These are phyloP conservation scores for Teratosphaeria nubilosa DNA, from an alignment of 2,329 filamentous ascomycete genomes.

Conservation along the genomic window DNA sequence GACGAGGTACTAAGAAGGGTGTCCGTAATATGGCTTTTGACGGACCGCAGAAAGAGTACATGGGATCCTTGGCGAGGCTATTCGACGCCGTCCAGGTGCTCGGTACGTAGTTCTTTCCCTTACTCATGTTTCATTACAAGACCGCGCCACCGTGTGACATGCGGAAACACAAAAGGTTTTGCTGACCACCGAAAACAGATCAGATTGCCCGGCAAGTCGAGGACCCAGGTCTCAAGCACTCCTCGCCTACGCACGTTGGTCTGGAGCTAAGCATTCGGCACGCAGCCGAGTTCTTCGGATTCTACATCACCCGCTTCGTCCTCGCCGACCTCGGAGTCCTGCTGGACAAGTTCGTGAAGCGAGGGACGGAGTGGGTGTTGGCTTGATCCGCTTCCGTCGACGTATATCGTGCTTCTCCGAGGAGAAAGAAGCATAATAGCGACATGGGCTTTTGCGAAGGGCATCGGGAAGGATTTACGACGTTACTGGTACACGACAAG, in stretches of 20 bases:
- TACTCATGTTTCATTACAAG: background rate
- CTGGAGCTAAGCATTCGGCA: conserved; percentile 87
- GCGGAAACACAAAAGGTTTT: background rate
- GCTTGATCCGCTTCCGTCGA: conserved; percentile 35
- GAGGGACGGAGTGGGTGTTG: conserved; percentile 83
- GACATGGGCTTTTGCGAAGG: background rate
- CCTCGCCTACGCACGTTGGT: conserved; percentile 88
- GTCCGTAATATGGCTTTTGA: conserved; percentile 58
- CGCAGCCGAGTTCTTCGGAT: conserved; percentile 94
- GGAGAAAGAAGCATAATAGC: too few relatives aligned
- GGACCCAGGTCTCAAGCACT: conserved; percentile 82
- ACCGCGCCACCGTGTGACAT: background rate
- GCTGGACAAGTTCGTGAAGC: conserved; percentile 94
- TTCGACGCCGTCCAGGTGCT: conserved; percentile 90
- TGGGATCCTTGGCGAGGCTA: conserved; percentile 76
- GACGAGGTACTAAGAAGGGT: conserved; percentile 31
- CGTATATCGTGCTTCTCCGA: too few relatives aligned
- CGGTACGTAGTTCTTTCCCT: conserved; percentile 48
- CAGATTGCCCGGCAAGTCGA: conserved; percentile 94
- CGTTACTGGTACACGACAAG: background rate
- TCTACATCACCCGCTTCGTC: conserved; percentile 94
- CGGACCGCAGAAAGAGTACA: conserved; percentile 82
- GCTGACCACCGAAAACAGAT: conserved; percentile 44
- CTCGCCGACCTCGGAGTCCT: conserved; percentile 72
- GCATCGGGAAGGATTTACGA: background rate